Base-by-base conservation (phyloP, 495 filamentous ascomycete genomes). In the Penicillium maclennaniae region DNA sequence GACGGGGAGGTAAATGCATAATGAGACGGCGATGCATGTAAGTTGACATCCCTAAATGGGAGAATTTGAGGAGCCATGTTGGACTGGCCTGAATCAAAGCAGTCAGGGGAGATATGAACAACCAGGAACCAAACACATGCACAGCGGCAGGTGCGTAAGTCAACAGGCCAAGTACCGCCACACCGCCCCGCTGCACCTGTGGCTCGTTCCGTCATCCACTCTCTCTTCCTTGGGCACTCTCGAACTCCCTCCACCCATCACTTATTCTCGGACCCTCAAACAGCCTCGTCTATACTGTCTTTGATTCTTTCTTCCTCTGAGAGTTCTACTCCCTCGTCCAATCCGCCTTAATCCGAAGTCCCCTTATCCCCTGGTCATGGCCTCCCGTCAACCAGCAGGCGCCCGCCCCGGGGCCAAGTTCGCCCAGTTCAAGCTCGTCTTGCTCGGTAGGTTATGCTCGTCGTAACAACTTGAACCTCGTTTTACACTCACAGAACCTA, bases 1-100 rank as follows among this genome's bases (percentile, higher is more conserved):
- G 95, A 97, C 9, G 93, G 95, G 2, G 93, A 98, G 19, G 88
- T 89, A 72, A 98, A 98, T 59, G 91, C 90, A 79, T 98, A 98
- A 64, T 92, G 85, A 51, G 92, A 90, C 49, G 87, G 72, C 2
- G 93, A 92, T 40, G 89, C 85, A 65, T 95, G 89, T 71, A 97
- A 81, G 69, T 96, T 97, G 77, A 97, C 91, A 79, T 97, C 93
- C 61, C 92, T 82, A 69, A 91, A 98, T 7, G 93, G 93, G 55
- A 92, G 80, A 39, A 84, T 72, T 49, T 72, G 59, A 54, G 58
- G 58, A 38, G 79, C 71, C 86, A 88, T 88, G 10, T 12, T 34
- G 31, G 45, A 60, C 27, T 16, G 39, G 43, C 44, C 19, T 25
- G 38, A 45, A 27, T n/a, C 16, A n/a, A 40, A 49, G 43, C 23